phyloP scores from a whole-genome alignment of 768 basidiomycete species.

The Pisolithus marmoratus region DNA sequence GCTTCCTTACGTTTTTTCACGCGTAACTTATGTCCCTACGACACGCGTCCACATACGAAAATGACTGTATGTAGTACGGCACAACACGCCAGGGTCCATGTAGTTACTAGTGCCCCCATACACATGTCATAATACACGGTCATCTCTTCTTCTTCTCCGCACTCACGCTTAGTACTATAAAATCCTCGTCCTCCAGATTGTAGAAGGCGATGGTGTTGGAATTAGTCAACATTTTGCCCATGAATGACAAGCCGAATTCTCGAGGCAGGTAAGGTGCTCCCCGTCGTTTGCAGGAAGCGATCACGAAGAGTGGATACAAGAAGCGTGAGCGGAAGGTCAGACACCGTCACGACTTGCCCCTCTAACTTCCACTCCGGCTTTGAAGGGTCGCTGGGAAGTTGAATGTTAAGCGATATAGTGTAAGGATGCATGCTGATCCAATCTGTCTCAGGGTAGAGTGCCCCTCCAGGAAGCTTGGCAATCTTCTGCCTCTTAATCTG shows the following conservation, averaged over 20 bases:
- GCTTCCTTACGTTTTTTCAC: not conserved
- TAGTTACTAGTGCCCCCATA: not conserved
- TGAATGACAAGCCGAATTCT: conserved; percentile 75
- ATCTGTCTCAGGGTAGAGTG: conserved; percentile 79
- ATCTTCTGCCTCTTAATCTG: conserved; percentile 86
- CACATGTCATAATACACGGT: conserved; percentile 7
- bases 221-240: conserved; percentile 85
- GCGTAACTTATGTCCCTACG: not conserved
- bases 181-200: conserved; percentile 90
- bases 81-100: conserved; percentile 3
- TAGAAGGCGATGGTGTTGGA: conserved; percentile 76
- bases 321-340: conserved; percentile 78
- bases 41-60: not conserved
- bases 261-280: conserved; percentile 74
- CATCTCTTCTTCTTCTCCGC: conserved; percentile 66
- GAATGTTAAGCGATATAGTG: conserved; percentile 79
- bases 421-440: conserved; percentile 92
- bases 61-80: conserved; percentile 6
- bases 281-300: conserved; percentile 73
- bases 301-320: conserved; percentile 88
- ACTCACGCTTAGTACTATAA: conserved; percentile 70
- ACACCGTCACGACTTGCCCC: conserved; percentile 69
- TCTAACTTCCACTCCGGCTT: conserved; percentile 94
- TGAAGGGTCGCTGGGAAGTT: conserved; percentile 74
- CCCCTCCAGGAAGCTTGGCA: conserved; percentile 79